Evolutionary conservation across 768 basidiomycete species (phyloP).

Genomic region (Tricholoma furcatifolium): DNA sequence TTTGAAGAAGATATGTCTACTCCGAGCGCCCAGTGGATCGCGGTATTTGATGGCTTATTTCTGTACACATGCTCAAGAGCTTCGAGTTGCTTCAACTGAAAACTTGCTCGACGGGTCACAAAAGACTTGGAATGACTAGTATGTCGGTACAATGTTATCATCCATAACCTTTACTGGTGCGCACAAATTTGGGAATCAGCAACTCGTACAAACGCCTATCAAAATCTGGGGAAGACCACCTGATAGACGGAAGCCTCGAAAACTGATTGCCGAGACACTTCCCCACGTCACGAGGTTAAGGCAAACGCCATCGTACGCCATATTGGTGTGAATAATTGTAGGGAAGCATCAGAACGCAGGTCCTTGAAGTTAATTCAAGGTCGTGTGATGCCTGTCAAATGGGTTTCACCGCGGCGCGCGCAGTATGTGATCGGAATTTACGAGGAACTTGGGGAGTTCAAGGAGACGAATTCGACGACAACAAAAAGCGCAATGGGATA

Average conservation of each 20-base stretch:
- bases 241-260: neutral
- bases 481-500: too few relatives aligned
- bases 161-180: too few relatives aligned
- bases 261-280: neutral
- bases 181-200: too few relatives aligned
- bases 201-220: too few relatives aligned
- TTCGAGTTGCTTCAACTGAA: too few relatives aligned
- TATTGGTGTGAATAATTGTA: neutral
- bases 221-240: neutral
- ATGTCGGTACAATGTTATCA: too few relatives aligned
- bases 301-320: neutral
- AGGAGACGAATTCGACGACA: neutral
- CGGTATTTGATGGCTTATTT: too few relatives aligned
- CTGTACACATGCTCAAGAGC: too few relatives aligned
- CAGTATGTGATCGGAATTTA: neutral
- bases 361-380: neutral
- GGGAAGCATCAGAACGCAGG: neutral
- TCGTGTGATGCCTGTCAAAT: constrained; percentile 1
- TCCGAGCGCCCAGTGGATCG: too few relatives aligned
- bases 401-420: neutral
- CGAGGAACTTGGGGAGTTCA: neutral
- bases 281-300: neutral
- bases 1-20: too few relatives aligned
- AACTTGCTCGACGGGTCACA: too few relatives aligned
- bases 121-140: too few relatives aligned